Percentiles rank a stretch among this genome's conserved stretches.
phyloP scores from a whole-genome alignment of 345 rosid genomes.

The Noccaea caerulescens region DNA sequence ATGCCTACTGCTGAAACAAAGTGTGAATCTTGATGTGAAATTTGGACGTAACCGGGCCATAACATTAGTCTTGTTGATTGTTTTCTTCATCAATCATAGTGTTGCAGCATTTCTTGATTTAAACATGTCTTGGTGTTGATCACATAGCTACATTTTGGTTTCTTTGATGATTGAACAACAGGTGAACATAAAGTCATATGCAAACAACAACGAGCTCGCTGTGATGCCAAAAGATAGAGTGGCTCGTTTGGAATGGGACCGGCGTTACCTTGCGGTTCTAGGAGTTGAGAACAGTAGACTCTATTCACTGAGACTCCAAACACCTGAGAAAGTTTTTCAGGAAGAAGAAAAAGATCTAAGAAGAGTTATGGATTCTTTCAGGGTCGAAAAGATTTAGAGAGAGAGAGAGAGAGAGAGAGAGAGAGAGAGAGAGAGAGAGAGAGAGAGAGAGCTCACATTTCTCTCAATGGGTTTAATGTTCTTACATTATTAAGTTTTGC shows the following conservation, averaged over 20 bases:
- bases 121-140: slow-evolving; percentile 8
- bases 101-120: background rate
- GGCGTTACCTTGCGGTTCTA: slow-evolving; percentile 86
- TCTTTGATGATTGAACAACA: slow-evolving; percentile 21
- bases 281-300: slow-evolving; percentile 75
- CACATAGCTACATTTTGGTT: background rate
- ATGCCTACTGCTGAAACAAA: background rate
- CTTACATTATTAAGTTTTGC: background rate
- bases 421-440: background rate
- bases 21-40: slow-evolving; percentile 32
- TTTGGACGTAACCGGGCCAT: background rate
- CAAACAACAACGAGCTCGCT: slow-evolving; percentile 88
- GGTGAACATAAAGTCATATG: slow-evolving; percentile 94
- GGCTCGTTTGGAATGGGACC: slow-evolving; percentile 82
- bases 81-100: background rate
- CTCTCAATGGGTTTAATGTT: background rate
- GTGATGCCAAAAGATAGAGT: slow-evolving; percentile 91
- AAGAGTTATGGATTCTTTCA: slow-evolving; percentile 83
- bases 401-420: background rate
- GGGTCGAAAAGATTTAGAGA: slow-evolving; percentile 67
- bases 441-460: slow-evolving; percentile 3
- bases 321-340: slow-evolving; percentile 82
- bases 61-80: background rate
- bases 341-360: slow-evolving; percentile 90
- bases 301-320: slow-evolving; percentile 82